A percentile compares a stretch with the other conserved stretches of the same genome.
These are phyloP conservation scores for Pestalotiopsis sp. DNA, from an alignment of 2,329 filamentous ascomycete species.

Conservation along the genomic window DNA sequence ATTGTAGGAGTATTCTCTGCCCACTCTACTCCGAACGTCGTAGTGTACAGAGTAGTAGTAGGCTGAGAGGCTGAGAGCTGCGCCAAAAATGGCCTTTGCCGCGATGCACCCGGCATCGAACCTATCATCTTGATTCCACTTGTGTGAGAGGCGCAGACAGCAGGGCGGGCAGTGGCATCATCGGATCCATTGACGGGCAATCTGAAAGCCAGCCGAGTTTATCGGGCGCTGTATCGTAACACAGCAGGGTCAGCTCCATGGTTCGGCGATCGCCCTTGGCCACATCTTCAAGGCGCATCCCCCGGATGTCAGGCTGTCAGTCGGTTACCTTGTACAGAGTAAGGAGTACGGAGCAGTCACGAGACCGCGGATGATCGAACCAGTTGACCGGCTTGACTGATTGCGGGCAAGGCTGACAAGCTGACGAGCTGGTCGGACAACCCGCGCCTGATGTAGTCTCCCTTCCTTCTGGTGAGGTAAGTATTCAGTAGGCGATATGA, in stretches of 20 bases:
- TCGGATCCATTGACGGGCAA: neutral
- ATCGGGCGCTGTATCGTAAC: neutral
- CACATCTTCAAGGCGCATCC: neutral
- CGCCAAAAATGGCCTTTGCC: too few relatives aligned
- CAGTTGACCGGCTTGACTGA: neutral
- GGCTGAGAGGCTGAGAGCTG: neutral
- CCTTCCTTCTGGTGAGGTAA: too few relatives aligned
- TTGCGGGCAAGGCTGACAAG: neutral
- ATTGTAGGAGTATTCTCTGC: too few relatives aligned
- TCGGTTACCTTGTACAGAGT: neutral
- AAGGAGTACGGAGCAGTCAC: neutral
- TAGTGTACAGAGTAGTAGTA: neutral
- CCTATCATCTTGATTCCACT: neutral
- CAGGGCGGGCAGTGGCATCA: neutral
- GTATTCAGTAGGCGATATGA: too few relatives aligned
- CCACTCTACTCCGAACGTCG: neutral
- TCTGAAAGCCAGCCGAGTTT: neutral
- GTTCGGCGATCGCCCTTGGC: neutral
- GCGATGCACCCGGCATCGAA: neutral
- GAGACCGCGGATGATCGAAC: neutral
- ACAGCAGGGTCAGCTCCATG: neutral
- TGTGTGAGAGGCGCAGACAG: neutral
- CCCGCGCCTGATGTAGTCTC: too few relatives aligned
- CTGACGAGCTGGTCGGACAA: neutral
- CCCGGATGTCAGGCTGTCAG: neutral